Conservation (phyloP, 2,329 filamentous ascomycete genomes). For the Talaromyces sp. region DNA sequence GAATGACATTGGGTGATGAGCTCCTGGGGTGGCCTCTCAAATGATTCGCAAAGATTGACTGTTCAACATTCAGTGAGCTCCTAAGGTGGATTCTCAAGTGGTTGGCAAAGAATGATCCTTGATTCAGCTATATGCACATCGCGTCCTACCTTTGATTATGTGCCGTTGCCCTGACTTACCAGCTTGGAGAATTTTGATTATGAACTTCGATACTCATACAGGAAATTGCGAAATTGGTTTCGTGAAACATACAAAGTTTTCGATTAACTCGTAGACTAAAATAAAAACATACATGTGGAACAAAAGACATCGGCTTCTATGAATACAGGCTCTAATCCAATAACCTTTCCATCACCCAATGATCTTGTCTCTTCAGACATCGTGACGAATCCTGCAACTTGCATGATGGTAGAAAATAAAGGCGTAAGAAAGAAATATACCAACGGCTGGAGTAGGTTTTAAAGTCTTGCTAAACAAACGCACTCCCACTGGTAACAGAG, state of each 20-base stretch:
- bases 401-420: background rate
- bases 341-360: background rate
- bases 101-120: background rate
- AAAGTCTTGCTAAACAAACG: conserved; percentile 28
- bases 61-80: background rate
- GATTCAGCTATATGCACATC: background rate
- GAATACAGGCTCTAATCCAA: conserved; percentile 4
- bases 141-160: background rate
- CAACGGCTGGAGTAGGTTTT: background rate
- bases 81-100: background rate
- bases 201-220: background rate
- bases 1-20: background rate
- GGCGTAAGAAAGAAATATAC: background rate
- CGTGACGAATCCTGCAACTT: background rate
- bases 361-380: background rate
- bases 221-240: background rate
- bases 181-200: background rate
- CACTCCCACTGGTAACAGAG: conserved; percentile 24
- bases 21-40: background rate
- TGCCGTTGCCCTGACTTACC: background rate
- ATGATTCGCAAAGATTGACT: background rate
- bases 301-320: background rate
- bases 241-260: background rate
- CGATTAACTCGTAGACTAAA: background rate
- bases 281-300: background rate